phyloP scores from a whole-genome alignment of 768 basidiomycete species.

The Cyclocybe aegerita region DNA sequence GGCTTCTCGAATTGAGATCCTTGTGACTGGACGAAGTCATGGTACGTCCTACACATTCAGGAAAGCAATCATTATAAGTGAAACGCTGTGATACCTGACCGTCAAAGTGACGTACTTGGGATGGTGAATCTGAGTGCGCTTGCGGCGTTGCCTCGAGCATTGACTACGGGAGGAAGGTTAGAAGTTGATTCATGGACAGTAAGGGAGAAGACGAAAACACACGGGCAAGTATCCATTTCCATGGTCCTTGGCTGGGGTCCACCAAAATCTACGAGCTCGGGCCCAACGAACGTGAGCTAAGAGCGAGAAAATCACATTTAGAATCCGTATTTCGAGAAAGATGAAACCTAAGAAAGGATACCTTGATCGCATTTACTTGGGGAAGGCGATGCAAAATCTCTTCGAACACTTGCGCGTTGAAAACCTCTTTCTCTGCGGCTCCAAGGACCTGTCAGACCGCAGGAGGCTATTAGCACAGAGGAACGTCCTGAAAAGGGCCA shows the following conservation, averaged over 20 bases:
- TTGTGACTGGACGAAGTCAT: conserved; percentile 19
- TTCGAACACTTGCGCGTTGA: conserved; percentile 24
- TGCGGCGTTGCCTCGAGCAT: conserved; percentile 23
- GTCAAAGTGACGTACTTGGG: conserved; percentile 18
- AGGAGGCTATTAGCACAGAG: not conserved
- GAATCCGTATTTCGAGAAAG: conserved; percentile 14
- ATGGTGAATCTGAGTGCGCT: conserved; percentile 21
- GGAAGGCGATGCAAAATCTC: conserved; percentile 36
- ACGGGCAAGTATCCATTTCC: conserved; percentile 32
- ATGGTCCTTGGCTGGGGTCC: not conserved
- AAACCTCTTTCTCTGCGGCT: conserved; percentile 21
- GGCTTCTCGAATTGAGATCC: conserved; percentile 21
- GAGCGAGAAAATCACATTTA: conserved; percentile 12
- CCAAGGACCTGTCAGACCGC: conserved; percentile 23
- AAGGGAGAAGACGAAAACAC: conserved; percentile 5
- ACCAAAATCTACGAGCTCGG: no score
- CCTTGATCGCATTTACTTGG: conserved; percentile 26
- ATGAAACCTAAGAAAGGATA: conserved; percentile 4
- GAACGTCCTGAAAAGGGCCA: not conserved
- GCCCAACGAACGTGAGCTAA: no score
- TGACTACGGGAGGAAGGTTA: conserved; percentile 14
- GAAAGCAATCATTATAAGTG: not conserved
- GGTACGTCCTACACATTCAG: conserved; percentile 21
- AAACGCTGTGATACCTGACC: not conserved
- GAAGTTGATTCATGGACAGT: not conserved